Evolutionary conservation across 2,329 filamentous ascomycete species (phyloP).

Genomic region (Orbilia quercus): DNA sequence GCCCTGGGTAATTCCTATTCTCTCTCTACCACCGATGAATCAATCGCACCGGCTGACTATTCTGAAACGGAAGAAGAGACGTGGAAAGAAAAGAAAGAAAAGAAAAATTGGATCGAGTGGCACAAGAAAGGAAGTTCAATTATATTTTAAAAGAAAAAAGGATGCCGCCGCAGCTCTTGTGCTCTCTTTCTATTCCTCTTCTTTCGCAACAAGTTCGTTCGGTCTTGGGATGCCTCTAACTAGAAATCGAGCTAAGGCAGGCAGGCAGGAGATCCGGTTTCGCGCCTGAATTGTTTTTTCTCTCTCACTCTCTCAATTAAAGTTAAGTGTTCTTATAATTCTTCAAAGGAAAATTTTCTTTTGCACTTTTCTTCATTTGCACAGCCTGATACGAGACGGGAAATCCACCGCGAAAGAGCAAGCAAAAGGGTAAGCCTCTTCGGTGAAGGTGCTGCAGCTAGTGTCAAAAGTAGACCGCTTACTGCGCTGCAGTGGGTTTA

Average conservation of each 20-base stretch:
- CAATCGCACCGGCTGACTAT: slow-evolving; percentile 21
- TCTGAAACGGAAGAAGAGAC: slow-evolving; percentile 56
- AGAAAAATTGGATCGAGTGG: slow-evolving; percentile 50
- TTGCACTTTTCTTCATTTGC: slow-evolving; percentile 42
- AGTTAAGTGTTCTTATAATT: neutral
- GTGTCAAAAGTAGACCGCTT: slow-evolving; percentile 29
- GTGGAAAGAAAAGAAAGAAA: slow-evolving; percentile 29
- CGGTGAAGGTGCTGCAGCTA: slow-evolving; percentile 37
- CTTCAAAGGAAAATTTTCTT: neutral
- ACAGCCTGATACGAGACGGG: slow-evolving; percentile 54
- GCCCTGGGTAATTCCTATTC: slow-evolving; percentile 43
- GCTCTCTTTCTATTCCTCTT: slow-evolving; percentile 23
- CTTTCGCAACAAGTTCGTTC: slow-evolving; percentile 31
- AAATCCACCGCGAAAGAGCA: slow-evolving; percentile 41
- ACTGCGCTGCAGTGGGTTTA: slow-evolving; percentile 35
- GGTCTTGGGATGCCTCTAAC: slow-evolving; percentile 31
- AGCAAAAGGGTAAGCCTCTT: slow-evolving; percentile 31
- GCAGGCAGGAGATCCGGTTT: slow-evolving; percentile 55
- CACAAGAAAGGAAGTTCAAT: slow-evolving; percentile 57
- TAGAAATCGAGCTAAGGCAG: slow-evolving; percentile 49
- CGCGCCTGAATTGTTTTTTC: slow-evolving; percentile 38
- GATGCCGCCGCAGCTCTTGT: slow-evolving; percentile 23
- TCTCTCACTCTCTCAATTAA: slow-evolving; percentile 2
- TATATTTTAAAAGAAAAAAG: slow-evolving; percentile 46
- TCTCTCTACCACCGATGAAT: slow-evolving; percentile 16